These are phyloP conservation scores for Pichia norvegensis DNA, from an alignment of 1,139 yeast species.

Conservation along the genomic window DNA sequence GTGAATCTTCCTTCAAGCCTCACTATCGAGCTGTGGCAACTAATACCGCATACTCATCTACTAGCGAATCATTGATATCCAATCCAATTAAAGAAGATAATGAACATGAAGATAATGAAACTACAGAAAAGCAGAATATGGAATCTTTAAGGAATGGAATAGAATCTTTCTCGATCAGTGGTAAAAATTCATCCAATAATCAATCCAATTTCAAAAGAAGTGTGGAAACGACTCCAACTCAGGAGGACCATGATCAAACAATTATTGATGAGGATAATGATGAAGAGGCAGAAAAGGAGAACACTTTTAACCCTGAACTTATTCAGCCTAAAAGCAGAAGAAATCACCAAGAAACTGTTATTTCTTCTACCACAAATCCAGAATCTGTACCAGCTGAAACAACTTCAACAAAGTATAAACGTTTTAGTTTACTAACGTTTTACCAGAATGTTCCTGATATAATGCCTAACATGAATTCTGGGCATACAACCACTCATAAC, in stretches of 20 bases:
- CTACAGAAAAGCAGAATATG: not conserved
- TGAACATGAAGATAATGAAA: not conserved
- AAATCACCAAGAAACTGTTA: not conserved
- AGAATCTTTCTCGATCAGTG: constrained; percentile 11
- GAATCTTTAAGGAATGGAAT: constrained; percentile 13
- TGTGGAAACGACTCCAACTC: not conserved
- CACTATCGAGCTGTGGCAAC: constrained; percentile 1
- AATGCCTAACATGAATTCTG: constrained; percentile 10
- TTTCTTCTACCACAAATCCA: not conserved
- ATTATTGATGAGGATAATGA: constrained; percentile 8
- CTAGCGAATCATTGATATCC: constrained; percentile 15
- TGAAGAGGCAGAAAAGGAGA: constrained; percentile 10
- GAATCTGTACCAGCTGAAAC: not conserved
- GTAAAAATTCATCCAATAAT: not conserved
- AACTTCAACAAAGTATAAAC: constrained; percentile 19
- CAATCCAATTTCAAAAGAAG: not conserved
- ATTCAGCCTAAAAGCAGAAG: not conserved
- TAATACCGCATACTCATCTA: constrained; percentile 9
- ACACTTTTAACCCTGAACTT: not conserved
- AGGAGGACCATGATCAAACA: constrained; percentile 18
- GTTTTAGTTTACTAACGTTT: constrained; percentile 49
- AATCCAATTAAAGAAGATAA: constrained; percentile 9
- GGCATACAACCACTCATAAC: not conserved
- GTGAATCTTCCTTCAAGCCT: constrained; percentile 19
- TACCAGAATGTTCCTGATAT: constrained; percentile 29